Conservation (phyloP, 192 early-diverging fungal species). For the Borealophlyctis nickersoniae region DNA sequence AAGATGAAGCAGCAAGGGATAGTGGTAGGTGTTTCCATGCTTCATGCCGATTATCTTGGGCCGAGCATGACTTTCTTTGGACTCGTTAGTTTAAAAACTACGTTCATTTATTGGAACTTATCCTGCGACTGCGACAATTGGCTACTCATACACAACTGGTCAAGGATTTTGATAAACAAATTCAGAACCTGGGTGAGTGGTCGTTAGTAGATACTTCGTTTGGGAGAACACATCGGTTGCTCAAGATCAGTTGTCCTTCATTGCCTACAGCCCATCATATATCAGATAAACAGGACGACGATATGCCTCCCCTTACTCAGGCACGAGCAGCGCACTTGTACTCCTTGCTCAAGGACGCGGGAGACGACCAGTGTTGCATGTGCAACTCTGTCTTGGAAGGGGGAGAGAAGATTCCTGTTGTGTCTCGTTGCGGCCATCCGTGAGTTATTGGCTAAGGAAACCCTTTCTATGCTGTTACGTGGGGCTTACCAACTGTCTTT, state of each 20-base stretch:
- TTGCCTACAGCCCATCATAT: neutral
- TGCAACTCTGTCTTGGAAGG: slow-evolving; percentile 20
- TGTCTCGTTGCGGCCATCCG: slow-evolving; percentile 3
- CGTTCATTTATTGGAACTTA: slow-evolving; percentile 44
- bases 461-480: no score
- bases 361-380: slow-evolving; percentile 43
- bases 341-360: slow-evolving; percentile 36
- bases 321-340: slow-evolving; percentile 35
- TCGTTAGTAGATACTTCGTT: no score
- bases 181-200: no score
- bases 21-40: neutral
- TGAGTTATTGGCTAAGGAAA: no score
- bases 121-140: slow-evolving; percentile 48
- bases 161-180: slow-evolving; percentile 23
- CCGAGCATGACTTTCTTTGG: neutral
- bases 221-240: no score
- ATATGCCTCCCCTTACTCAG: slow-evolving; percentile 27
- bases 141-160: slow-evolving; percentile 41
- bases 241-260: no score
- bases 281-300: slow-evolving; percentile 18
- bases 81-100: slow-evolving; percentile 32
- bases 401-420: neutral
- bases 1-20: slow-evolving; percentile 14
- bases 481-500: no score
- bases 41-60: neutral